Evolutionary conservation across 345 rosid species (phyloP), one percentile per base, ranked within the genome.

Genomic region (Brassica napus): DNA sequence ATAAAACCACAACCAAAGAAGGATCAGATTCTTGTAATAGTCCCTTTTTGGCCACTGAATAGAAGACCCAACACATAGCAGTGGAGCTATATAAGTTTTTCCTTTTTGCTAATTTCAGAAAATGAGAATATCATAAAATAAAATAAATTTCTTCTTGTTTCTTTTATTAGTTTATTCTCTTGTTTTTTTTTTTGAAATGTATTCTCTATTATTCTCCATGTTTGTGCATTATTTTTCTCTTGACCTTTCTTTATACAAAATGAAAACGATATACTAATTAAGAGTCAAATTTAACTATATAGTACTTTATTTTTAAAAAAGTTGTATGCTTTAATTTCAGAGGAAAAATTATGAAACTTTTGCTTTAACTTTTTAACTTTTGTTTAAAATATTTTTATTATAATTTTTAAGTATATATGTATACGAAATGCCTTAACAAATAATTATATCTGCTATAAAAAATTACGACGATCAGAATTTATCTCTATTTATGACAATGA

Each of bases 21-120:
- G 78, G 58, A 79, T 73, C 65, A 47, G 65, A 73, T 79, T 79
- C 82, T 68, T 35, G 69, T 26, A 79, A 73, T 68, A 68, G 64
- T 68, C 62, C 55, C 62, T 67, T 73, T 14, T 39, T 26, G 65
- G 70, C 74, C 82, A 79, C 3, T 61, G 78, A 79, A 73, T 60
- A 61, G 9, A 15, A 47, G 70, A 79, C 74, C 74, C 82, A 79
- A 68, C 78, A 73, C 69, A 66, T 5, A 32, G 37, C 6, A 54
- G 74, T 68, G 78, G 78, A 73, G 70, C 78, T 60, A 67, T 68
- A 49, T 61, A 47, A 67, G 39, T 68, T 68, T 49, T 68, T 42
- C 57, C 52, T 2, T 60, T 61, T 34, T 79, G 15, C 78, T 79
- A 61, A 68, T 68, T 73, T 65, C 65, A 68, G 74, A 15, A 67